Percentiles rank a stretch among this genome's conserved stretches.
Conservation (phyloP, 345 rosid genomes). For the Hibiscus syriacus region DNA sequence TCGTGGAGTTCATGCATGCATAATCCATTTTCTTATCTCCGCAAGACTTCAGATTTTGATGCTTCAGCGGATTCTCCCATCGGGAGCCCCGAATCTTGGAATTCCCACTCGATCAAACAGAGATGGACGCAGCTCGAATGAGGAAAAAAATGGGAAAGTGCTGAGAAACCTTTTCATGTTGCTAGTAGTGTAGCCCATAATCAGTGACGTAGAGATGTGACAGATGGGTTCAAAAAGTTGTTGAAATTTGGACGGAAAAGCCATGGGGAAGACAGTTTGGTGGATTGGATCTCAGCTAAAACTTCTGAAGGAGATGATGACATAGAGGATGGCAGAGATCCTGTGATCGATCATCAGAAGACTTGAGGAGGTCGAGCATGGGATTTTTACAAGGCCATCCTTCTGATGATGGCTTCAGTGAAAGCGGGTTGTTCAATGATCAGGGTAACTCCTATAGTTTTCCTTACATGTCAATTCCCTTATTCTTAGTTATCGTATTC, state of each 20-base stretch:
- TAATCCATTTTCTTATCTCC: conserved; percentile 61
- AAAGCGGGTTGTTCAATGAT: conserved; percentile 64
- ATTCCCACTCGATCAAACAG: conserved; percentile 64
- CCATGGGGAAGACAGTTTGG: conserved; percentile 59
- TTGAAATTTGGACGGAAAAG: conserved; percentile 86
- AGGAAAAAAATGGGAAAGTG: conserved; percentile 97
- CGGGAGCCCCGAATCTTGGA: conserved; percentile 86
- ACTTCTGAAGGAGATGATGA: conserved; percentile 99
- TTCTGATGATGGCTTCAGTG: conserved; percentile 69
- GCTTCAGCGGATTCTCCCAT: conserved; percentile 78
- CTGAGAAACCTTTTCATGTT: conserved; percentile 43
- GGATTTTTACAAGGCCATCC: conserved; percentile 67
- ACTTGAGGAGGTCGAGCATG: conserved; percentile 95
- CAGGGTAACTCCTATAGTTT: conserved; percentile 45
- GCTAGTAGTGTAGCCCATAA: conserved; percentile 57
- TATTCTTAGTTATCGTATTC: background rate
- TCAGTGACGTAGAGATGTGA: conserved; percentile 73
- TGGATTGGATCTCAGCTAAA: conserved; percentile 94
- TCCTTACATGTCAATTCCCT: background rate
- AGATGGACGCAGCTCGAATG: conserved; percentile 77
- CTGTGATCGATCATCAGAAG: conserved; percentile 75
- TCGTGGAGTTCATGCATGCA: conserved; percentile 64
- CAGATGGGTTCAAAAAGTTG: conserved; percentile 87
- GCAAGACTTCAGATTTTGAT: conserved; percentile 73
- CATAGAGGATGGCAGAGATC: no score